Conservation (phyloP, 2,329 filamentous ascomycete species). For the Ceratocystis smalleyi region DNA sequence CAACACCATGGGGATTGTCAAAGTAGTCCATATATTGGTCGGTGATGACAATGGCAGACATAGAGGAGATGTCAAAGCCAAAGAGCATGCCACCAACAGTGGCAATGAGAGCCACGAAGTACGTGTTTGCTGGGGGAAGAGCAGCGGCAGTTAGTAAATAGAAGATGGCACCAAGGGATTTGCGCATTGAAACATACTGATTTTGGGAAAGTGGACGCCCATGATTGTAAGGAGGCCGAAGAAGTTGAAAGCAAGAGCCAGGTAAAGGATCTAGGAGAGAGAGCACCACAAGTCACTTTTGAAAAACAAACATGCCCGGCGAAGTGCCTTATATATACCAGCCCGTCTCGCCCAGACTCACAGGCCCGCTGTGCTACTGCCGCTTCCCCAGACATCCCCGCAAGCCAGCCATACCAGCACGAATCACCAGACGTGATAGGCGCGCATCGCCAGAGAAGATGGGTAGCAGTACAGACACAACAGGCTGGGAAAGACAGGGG, state of each 20-base stretch:
- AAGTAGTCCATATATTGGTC: slow-evolving; percentile 38
- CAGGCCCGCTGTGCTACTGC: not conserved
- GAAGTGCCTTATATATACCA: not conserved
- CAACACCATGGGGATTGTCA: slow-evolving; percentile 29
- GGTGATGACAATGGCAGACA: slow-evolving; percentile 41
- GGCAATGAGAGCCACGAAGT: slow-evolving; percentile 25
- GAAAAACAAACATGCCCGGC: not conserved
- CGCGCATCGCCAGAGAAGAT: not conserved
- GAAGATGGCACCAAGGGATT: not conserved
- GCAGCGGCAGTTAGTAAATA: not conserved
- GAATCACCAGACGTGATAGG: not conserved
- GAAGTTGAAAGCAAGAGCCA: not conserved
- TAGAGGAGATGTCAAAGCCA: slow-evolving; percentile 43
- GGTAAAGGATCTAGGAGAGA: not conserved
- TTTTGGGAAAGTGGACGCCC: slow-evolving; percentile 15
- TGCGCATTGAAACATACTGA: slow-evolving; percentile 2
- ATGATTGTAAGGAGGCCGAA: not conserved
- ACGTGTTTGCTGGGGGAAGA: slow-evolving; percentile 21
- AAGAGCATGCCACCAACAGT: slow-evolving; percentile 33
- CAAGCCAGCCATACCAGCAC: not conserved
- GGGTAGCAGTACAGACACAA: not conserved
- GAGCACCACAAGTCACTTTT: not conserved
- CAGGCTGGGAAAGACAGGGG: too few relatives aligned
- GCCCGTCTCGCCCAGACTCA: not conserved
- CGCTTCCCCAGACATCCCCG: slow-evolving; percentile 3